Conservation (phyloP, 306 rosid genomes). For the Quercus wislizeni region DNA sequence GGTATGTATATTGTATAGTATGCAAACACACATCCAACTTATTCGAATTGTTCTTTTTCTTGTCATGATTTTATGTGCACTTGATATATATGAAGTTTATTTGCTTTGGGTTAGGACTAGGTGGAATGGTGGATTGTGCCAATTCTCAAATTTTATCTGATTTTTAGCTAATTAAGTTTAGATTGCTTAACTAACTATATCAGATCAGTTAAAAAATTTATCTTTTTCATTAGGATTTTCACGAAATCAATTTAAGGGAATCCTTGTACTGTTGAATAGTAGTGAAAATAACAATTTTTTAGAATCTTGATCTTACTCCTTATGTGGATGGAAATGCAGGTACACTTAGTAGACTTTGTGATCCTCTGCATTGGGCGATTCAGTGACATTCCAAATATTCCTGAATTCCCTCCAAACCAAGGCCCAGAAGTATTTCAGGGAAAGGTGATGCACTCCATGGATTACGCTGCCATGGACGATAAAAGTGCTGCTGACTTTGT, state of each 20-base stretch:
- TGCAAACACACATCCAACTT: too few relatives aligned
- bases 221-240: slow-evolving; percentile 23
- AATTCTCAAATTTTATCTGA: too few relatives aligned
- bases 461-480: slow-evolving; percentile 46
- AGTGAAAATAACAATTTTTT: too few relatives aligned
- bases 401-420: slow-evolving; percentile 48
- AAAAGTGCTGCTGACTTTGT: slow-evolving; percentile 31
- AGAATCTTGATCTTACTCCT: too few relatives aligned
- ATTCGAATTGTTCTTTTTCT: not conserved
- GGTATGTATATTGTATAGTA: too few relatives aligned
- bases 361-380: slow-evolving; percentile 69
- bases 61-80: slow-evolving; percentile 10
- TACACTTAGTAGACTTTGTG: slow-evolving; percentile 49
- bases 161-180: slow-evolving; percentile 3
- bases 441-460: slow-evolving; percentile 49
- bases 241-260: too few relatives aligned
- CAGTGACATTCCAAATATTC: slow-evolving; percentile 66
- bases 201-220: too few relatives aligned
- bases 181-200: too few relatives aligned
- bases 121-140: slow-evolving; percentile 32
- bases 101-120: too few relatives aligned
- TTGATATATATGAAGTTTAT: not conserved
- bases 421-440: slow-evolving; percentile 59
- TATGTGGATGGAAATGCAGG: slow-evolving; percentile 21
- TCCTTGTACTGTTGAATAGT: too few relatives aligned